Conservation (phyloP, 768 basidiomycete genomes). For the Sutorius australiensis region DNA sequence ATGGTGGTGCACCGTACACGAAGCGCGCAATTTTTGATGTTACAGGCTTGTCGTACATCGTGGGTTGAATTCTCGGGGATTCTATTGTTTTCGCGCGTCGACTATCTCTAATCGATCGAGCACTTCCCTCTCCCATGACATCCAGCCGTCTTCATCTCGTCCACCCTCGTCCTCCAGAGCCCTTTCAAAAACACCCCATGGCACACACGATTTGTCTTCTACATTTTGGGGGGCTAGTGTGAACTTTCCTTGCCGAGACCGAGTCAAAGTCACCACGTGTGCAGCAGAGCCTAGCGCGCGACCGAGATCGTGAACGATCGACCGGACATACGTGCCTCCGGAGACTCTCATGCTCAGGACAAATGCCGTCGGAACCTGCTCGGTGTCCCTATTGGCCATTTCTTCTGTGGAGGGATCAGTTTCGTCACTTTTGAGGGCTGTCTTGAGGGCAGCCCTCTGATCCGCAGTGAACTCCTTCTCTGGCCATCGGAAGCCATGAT, state of each 20-base stretch:
- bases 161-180: constrained; percentile 53
- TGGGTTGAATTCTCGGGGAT: not conserved
- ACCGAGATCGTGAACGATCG: constrained; percentile 91
- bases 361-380: constrained; percentile 66
- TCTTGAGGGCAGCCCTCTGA: constrained; percentile 67
- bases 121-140: constrained; percentile 80
- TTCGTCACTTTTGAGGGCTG: constrained; percentile 53
- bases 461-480: constrained; percentile 61
- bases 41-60: not conserved
- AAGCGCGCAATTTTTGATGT: not conserved
- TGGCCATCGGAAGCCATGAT: constrained; percentile 80
- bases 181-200: constrained; percentile 70
- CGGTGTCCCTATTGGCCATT: constrained; percentile 30
- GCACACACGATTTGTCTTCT: constrained; percentile 59
- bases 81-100: constrained; percentile 26
- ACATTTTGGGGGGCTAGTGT: constrained; percentile 46
- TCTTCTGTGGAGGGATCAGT: constrained; percentile 35
- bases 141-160: constrained; percentile 63
- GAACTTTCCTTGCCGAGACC: constrained; percentile 88
- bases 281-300: constrained; percentile 82
- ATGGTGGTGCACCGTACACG: not conserved
- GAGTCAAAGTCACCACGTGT: constrained; percentile 86
- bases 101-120: constrained; percentile 63
- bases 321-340: constrained; percentile 95
- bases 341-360: constrained; percentile 91